phyloP scores from a whole-genome alignment of 2,329 filamentous ascomycete genomes.

The Cucurbitaria berberidis region DNA sequence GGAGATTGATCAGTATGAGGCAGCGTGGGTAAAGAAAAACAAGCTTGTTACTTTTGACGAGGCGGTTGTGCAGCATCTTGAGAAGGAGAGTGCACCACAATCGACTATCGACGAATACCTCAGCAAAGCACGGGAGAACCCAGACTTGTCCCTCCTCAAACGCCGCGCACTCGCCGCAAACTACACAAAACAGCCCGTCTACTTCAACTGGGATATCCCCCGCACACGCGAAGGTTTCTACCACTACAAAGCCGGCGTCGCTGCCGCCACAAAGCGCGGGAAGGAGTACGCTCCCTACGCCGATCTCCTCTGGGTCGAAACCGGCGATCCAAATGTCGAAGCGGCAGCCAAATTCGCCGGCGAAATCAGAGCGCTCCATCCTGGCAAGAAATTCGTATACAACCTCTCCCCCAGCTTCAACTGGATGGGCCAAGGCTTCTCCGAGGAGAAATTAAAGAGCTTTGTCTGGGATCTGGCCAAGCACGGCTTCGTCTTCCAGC shows the following conservation, averaged over 20 bases:
- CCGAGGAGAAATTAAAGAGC: constrained; percentile 77
- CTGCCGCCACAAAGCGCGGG: constrained; percentile 88
- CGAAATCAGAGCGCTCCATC: constrained; percentile 72
- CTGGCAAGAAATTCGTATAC: constrained; percentile 91
- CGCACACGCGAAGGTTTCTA: constrained; percentile 94
- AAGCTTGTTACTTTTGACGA: constrained; percentile 91
- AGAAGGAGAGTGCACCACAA: constrained; percentile 67
- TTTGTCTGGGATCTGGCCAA: constrained; percentile 97
- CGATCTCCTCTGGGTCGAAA: constrained; percentile 97
- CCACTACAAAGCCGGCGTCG: constrained; percentile 84
- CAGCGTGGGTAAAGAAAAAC: constrained; percentile 85
- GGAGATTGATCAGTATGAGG: constrained; percentile 86
- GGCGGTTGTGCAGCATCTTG: constrained; percentile 78
- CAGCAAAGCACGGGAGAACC: constrained; percentile 64
- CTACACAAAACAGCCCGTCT: constrained; percentile 70
- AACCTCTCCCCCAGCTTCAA: constrained; percentile 98
- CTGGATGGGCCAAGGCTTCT: constrained; percentile 96
- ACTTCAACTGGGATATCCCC: constrained; percentile 90
- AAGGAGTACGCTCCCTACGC: constrained; percentile 91
- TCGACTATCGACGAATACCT: constrained; percentile 73
- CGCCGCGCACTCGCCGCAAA: constrained; percentile 75
- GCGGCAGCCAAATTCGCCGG: constrained; percentile 77
- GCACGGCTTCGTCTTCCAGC: constrained; percentile 75
- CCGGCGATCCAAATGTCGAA: constrained; percentile 81
- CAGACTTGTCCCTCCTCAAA: constrained; percentile 77